phyloP scores from a whole-genome alignment of 345 rosid genomes.

The Hirschfeldia incana region DNA sequence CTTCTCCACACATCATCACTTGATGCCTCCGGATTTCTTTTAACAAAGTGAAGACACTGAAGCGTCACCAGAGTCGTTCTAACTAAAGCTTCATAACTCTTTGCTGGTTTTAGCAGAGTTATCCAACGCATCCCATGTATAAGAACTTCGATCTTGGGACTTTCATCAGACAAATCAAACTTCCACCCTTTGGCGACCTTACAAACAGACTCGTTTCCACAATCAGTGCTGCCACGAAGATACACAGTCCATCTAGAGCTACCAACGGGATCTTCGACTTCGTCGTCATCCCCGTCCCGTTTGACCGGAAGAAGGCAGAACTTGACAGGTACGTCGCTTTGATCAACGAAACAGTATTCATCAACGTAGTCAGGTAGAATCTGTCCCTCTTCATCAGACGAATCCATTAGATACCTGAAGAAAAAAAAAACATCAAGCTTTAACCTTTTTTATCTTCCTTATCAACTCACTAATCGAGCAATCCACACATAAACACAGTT shows the following conservation, averaged over 20 bases:
- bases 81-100: conserved; percentile 22
- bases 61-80: conserved; percentile 11
- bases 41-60: conserved; percentile 24
- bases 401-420: conserved; percentile 20
- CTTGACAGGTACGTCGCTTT: background rate
- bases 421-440: background rate
- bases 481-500: background rate
- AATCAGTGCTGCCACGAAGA: conserved; percentile 13
- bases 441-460: background rate
- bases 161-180: conserved; percentile 20
- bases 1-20: conserved; percentile 9
- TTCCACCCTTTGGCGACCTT: conserved; percentile 23
- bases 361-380: conserved; percentile 20
- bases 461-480: background rate
- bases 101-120: background rate
- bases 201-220: background rate
- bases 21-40: conserved; percentile 3
- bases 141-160: conserved; percentile 15
- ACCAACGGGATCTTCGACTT: background rate
- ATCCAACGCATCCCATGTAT: conserved; percentile 22
- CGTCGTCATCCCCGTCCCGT: background rate
- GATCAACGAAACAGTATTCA: conserved; percentile 19
- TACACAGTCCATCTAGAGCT: background rate
- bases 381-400: conserved; percentile 31
- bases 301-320: background rate